phyloP scores from a whole-genome alignment of 345 rosid species.

The Toxicodendron radicans region DNA sequence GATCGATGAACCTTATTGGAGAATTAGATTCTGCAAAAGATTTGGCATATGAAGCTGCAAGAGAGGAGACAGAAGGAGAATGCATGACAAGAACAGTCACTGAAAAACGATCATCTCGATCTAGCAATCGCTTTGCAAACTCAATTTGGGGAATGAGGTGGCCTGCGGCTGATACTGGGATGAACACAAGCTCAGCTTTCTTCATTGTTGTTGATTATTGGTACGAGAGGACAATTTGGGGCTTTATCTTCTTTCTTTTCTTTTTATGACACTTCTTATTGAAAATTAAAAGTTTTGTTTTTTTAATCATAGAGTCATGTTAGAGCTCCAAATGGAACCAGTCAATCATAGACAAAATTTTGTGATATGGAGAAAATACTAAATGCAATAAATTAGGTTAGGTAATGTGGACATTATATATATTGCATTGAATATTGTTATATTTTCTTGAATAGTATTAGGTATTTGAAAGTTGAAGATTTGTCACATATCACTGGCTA shows the following conservation, averaged over 20 bases:
- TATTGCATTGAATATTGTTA: too few species aligned
- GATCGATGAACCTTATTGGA: constrained; percentile 22
- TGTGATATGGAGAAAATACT: too few species aligned
- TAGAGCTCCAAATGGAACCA: background rate
- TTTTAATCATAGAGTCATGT: too few species aligned
- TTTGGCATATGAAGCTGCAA: background rate
- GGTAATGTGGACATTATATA: too few species aligned
- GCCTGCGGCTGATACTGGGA: constrained; percentile 16
- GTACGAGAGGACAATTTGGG: too few species aligned
- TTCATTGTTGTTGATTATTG: background rate
- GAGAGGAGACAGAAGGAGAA: background rate
- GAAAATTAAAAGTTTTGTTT: too few species aligned
- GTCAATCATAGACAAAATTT: too few species aligned
- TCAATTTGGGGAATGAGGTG: constrained; percentile 19
- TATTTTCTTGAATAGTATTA: too few species aligned
- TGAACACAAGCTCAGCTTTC: background rate
- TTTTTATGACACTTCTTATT: too few species aligned
- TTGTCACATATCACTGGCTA: too few species aligned
- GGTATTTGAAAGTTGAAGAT: too few species aligned
- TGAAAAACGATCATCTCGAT: constrained; percentile 21
- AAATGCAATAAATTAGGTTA: too few species aligned
- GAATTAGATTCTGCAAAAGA: constrained; percentile 8
- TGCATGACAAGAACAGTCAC: constrained; percentile 29
- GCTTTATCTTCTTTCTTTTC: background rate
- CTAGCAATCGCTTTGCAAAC: constrained; percentile 22